Conservation (phyloP, 2,329 filamentous ascomycete species). For the Colletotrichum abscissum region DNA sequence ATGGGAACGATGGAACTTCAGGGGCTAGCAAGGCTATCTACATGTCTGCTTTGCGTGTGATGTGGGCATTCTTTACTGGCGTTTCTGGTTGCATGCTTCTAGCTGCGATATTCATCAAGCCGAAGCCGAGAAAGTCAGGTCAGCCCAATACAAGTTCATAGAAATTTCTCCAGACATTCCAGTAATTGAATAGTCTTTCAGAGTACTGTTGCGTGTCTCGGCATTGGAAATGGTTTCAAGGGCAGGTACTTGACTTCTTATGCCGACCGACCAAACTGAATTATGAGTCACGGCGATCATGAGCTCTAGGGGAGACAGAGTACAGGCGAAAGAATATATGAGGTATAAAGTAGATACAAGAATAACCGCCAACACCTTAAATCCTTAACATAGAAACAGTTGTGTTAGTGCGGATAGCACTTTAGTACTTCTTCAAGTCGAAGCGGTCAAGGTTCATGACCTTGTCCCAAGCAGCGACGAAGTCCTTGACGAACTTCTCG, state of each 20-base stretch:
- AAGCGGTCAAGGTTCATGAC: conserved; percentile 81
- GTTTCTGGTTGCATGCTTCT: conserved; percentile 11
- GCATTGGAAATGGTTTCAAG: no score
- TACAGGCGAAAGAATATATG: not conserved
- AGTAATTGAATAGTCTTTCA: no score
- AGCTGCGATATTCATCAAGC: conserved; percentile 20
- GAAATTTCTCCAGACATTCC: no score
- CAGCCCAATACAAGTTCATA: not conserved
- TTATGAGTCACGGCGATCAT: no score
- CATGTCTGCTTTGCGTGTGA: conserved; percentile 8
- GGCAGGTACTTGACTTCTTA: no score
- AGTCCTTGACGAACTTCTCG: conserved; percentile 77
- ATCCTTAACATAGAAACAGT: not conserved
- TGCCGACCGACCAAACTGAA: no score
- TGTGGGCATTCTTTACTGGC: conserved; percentile 23
- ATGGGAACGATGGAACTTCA: not conserved
- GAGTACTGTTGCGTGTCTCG: no score
- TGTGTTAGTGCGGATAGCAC: not conserved
- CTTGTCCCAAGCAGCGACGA: conserved; percentile 79
- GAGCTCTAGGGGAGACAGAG: no score
- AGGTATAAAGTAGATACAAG: not conserved
- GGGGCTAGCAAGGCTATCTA: not conserved
- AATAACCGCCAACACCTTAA: not conserved
- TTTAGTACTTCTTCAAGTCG: conserved; percentile 56
- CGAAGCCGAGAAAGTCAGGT: not conserved